phyloP scores from a whole-genome alignment of 768 basidiomycete species.

The Collybiopsis confluens region DNA sequence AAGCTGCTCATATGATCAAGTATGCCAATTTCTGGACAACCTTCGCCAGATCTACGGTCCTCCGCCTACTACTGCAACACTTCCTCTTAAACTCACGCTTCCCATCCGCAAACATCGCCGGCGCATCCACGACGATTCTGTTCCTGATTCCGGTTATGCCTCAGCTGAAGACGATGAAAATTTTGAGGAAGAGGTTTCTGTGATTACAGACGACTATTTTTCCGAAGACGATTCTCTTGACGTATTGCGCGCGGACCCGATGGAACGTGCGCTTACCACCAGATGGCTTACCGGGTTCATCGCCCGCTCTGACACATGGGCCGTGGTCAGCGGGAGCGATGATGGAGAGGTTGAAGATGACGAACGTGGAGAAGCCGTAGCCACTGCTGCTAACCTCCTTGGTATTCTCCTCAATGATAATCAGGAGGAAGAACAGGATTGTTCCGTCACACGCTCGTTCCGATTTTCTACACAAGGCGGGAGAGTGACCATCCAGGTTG shows the following conservation, averaged over 20 bases:
- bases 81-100: constrained; percentile 23
- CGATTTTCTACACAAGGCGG: constrained; percentile 30
- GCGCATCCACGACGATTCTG: constrained; percentile 34
- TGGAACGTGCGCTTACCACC: constrained; percentile 66
- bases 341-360: constrained; percentile 34
- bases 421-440: constrained; percentile 34
- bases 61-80: constrained; percentile 20
- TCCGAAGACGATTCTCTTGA: constrained; percentile 31
- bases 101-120: constrained; percentile 18
- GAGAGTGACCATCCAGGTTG: constrained; percentile 35
- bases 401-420: constrained; percentile 43
- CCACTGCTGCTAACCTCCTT: constrained; percentile 57
- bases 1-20: constrained; percentile 27
- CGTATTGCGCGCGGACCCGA: constrained; percentile 52
- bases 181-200: constrained; percentile 16
- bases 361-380: constrained; percentile 40
- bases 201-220: constrained; percentile 13
- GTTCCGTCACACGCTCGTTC: constrained; percentile 47
- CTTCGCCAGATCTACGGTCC: constrained; percentile 53
- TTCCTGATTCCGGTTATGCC: constrained; percentile 76
- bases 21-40: constrained; percentile 36
- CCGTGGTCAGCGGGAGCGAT: constrained; percentile 15
- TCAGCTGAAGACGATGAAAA: constrained; percentile 59
- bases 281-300: constrained; percentile 74
- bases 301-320: constrained; percentile 54